These are phyloP conservation scores for Elsinoe necatrix DNA, from an alignment of 2,329 filamentous ascomycete genomes.

Conservation along the genomic window DNA sequence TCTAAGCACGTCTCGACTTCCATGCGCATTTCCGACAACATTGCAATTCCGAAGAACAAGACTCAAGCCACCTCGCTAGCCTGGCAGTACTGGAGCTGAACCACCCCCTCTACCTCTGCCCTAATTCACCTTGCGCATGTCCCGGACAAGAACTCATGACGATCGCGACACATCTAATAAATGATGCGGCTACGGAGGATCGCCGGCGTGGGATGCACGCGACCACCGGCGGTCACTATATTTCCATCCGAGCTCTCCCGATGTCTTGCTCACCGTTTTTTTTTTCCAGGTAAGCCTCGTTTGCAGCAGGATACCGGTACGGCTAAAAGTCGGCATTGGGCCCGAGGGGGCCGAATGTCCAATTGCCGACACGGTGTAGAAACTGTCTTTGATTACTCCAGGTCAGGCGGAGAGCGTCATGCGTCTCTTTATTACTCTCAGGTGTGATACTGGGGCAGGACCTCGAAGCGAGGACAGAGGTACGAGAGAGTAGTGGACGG, in stretches of 20 bases:
- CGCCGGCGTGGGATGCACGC: neutral
- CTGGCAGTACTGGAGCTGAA: too few relatives aligned
- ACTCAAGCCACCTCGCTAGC: too few relatives aligned
- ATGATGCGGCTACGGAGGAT: neutral
- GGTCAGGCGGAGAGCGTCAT: neutral
- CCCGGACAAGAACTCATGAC: neutral
- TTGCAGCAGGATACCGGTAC: neutral
- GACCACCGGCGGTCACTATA: too few relatives aligned
- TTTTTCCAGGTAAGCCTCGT: neutral
- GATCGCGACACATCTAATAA: neutral
- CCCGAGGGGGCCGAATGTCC: neutral
- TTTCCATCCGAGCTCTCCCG: conserved; percentile 1
- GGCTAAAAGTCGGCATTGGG: neutral
- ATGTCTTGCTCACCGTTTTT: conserved; percentile 9
- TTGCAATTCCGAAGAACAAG: too few relatives aligned
- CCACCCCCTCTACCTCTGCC: too few relatives aligned
- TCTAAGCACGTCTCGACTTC: too few relatives aligned
- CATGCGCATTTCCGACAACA: too few relatives aligned
- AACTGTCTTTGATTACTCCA: neutral
- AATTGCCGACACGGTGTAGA: neutral
- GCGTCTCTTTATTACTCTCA: too few relatives aligned
- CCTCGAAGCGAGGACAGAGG: neutral
- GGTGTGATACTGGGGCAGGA: neutral
- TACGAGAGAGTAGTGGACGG: neutral
- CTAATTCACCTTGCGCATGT: neutral